phyloP scores from a whole-genome alignment of 257 asterid genomes.

The Paulownia fortunei region DNA sequence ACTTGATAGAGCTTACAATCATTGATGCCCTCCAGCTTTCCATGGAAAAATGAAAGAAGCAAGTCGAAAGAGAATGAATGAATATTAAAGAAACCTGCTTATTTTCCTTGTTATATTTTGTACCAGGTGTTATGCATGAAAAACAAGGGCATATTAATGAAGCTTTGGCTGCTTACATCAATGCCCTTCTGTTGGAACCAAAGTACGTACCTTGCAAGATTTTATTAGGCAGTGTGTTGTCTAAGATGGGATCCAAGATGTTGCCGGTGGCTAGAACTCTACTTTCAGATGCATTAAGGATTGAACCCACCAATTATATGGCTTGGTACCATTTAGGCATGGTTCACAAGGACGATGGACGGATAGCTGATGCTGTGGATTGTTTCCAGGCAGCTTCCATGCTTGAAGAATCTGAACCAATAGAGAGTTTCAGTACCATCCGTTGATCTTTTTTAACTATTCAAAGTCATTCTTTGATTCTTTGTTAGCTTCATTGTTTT shows the following conservation, averaged over 20 bases:
- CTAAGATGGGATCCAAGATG: slow-evolving; percentile 69
- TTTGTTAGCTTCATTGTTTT: slow-evolving; percentile 31
- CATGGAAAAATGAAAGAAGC: background rate
- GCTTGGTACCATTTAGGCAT: slow-evolving; percentile 92
- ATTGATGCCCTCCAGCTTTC: background rate
- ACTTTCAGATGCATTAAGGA: slow-evolving; percentile 85
- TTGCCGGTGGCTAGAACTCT: slow-evolving; percentile 82
- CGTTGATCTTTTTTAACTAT: slow-evolving; percentile 39
- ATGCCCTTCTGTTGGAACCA: slow-evolving; percentile 82
- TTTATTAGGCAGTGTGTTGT: slow-evolving; percentile 60
- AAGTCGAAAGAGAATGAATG: background rate
- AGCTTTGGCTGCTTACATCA: slow-evolving; percentile 70
- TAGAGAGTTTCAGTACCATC: slow-evolving; percentile 80
- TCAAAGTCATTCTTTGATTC: slow-evolving; percentile 68
- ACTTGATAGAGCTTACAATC: background rate
- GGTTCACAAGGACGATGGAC: slow-evolving; percentile 88
- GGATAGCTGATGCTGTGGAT: slow-evolving; percentile 87
- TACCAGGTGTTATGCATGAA: slow-evolving; percentile 75
- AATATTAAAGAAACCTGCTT: slow-evolving; percentile 12
- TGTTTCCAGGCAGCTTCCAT: slow-evolving; percentile 97
- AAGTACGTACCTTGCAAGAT: slow-evolving; percentile 83
- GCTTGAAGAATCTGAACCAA: slow-evolving; percentile 91
- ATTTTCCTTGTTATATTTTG: slow-evolving; percentile 11
- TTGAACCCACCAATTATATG: slow-evolving; percentile 80
- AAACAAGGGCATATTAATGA: slow-evolving; percentile 62